A percentile compares a stretch with the other conserved stretches of the same genome.
phyloP scores from a whole-genome alignment of 345 rosid genomes.

The Nephelium lappaceum region DNA sequence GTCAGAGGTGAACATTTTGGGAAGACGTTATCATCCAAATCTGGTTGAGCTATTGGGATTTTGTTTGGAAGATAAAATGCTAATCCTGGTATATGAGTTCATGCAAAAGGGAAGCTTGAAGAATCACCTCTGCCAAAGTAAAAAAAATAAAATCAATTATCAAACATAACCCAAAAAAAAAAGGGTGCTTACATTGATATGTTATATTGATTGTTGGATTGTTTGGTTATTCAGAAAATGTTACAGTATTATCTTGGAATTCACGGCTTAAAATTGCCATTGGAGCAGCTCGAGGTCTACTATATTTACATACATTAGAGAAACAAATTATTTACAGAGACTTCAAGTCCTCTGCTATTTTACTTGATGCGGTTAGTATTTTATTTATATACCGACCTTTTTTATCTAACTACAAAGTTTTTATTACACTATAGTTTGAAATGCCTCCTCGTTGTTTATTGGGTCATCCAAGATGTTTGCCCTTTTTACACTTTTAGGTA shows the following conservation, averaged over 20 bases:
- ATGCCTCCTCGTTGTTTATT: neutral
- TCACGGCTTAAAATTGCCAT: constrained; percentile 37
- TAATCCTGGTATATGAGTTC: constrained; percentile 83
- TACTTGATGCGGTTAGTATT: constrained; percentile 70
- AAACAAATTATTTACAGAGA: constrained; percentile 84
- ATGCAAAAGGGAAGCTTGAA: constrained; percentile 83
- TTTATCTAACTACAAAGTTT: constrained; percentile 40
- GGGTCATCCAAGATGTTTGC: too few species aligned
- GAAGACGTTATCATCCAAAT: constrained; percentile 72
- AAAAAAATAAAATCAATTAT: constrained; percentile 32
- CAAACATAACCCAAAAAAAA: neutral
- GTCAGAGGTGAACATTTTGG: constrained; percentile 85
- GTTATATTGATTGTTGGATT: neutral
- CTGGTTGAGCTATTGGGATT: constrained; percentile 75
- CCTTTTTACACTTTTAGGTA: too few species aligned
- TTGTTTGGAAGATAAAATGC: constrained; percentile 79
- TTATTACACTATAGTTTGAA: constrained; percentile 12
- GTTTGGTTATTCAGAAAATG: constrained; percentile 41
- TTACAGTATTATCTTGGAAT: constrained; percentile 76
- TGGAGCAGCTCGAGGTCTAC: constrained; percentile 63
- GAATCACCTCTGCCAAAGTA: constrained; percentile 78
- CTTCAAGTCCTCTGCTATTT: constrained; percentile 84
- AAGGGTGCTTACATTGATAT: too few species aligned
- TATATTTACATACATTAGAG: constrained; percentile 68
- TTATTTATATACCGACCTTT: neutral